A percentile compares a stretch with the other conserved stretches of the same genome.
These are phyloP conservation scores for Talaromyces marneffei DNA, from an alignment of 2,329 filamentous ascomycete species.

Conservation along the genomic window DNA sequence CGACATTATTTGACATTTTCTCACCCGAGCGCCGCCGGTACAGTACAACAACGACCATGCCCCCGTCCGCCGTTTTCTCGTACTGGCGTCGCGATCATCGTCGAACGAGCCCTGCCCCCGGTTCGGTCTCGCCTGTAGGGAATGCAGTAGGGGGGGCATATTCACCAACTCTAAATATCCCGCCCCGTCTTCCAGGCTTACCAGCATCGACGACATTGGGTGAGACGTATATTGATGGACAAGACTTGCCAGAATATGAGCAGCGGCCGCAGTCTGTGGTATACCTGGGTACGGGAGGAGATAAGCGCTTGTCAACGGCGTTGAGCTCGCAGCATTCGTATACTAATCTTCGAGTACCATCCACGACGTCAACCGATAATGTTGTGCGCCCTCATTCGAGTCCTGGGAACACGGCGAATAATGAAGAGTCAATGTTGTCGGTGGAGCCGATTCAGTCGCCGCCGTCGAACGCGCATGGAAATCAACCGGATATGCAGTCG, in stretches of 20 bases:
- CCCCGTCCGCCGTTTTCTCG: slow-evolving; percentile 35
- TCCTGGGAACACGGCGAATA: slow-evolving; percentile 24
- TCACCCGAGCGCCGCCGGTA: neutral
- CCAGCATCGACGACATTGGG: slow-evolving; percentile 25
- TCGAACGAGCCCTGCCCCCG: slow-evolving; percentile 28
- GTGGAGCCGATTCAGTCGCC: slow-evolving; percentile 26
- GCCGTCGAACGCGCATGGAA: slow-evolving; percentile 16
- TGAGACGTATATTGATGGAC: slow-evolving; percentile 24
- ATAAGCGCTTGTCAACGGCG: slow-evolving; percentile 7
- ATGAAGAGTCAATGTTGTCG: slow-evolving; percentile 20
- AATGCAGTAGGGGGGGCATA: neutral
- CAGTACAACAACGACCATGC: slow-evolving; percentile 20
- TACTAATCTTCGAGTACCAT: slow-evolving; percentile 24
- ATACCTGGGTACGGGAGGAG: neutral
- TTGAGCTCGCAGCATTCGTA: slow-evolving; percentile 25
- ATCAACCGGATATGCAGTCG: slow-evolving; percentile 3
- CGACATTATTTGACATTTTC: neutral
- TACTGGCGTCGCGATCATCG: slow-evolving; percentile 38
- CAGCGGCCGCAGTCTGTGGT: neutral
- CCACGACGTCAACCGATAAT: slow-evolving; percentile 22
- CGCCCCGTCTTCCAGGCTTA: slow-evolving; percentile 31
- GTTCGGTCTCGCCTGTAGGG: slow-evolving; percentile 18
- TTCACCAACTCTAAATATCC: slow-evolving; percentile 19
- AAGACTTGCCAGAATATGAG: neutral
- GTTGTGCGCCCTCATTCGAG: slow-evolving; percentile 27